Evolutionary conservation across 179 eudicot genomes (phyloP).

Genomic region (Pouteria campechiana): DNA sequence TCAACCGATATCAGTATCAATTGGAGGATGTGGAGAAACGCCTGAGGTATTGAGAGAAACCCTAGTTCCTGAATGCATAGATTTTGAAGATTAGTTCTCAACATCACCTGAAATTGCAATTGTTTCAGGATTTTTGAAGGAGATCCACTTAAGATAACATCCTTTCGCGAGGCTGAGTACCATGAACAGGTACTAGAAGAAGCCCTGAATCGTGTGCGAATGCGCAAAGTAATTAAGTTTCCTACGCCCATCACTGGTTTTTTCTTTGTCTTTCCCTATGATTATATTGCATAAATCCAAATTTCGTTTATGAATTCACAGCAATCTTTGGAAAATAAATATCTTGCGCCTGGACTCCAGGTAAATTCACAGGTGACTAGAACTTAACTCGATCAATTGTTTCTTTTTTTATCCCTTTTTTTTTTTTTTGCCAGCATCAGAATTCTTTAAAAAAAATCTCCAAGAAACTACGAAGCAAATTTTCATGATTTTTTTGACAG

Average conservation of each 20-base stretch:
- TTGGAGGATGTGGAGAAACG: constrained; percentile 25
- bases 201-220: constrained; percentile 22
- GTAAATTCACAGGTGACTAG: constrained; percentile 28
- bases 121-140: constrained; percentile 37
- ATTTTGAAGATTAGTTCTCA: too few species aligned
- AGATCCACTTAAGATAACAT: constrained; percentile 27
- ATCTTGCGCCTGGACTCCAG: constrained; percentile 5
- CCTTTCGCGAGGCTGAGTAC: constrained; percentile 29
- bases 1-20: constrained; percentile 18
- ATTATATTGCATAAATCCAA: not conserved
- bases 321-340: constrained; percentile 24
- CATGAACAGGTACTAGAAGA: constrained; percentile 41
- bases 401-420: too few species aligned
- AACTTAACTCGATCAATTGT: too few species aligned
- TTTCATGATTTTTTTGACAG: too few species aligned
- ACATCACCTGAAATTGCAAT: too few species aligned
- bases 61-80: not conserved
- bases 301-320: constrained; percentile 6
- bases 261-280: not conserved
- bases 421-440: too few species aligned
- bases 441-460: too few species aligned
- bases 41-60: constrained; percentile 17
- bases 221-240: constrained; percentile 17
- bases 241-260: not conserved
- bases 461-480: too few species aligned